A percentile compares a stretch with the other conserved stretches of the same genome.
Conservation (phyloP, 106 monocot species). For the Agapanthus africanus region DNA sequence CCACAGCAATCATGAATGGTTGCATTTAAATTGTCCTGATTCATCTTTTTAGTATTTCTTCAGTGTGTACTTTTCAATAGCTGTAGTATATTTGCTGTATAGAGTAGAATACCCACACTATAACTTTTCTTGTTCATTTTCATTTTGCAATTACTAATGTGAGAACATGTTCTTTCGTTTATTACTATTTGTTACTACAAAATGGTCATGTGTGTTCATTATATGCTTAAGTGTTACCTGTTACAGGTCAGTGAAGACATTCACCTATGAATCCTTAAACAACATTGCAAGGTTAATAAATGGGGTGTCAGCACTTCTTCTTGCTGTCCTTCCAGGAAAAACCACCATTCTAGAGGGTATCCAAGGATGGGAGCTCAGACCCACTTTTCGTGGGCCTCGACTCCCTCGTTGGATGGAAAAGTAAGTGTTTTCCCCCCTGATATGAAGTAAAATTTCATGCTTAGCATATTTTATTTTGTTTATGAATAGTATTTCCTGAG, state of each 20-base stretch:
- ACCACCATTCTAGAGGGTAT: slow-evolving; percentile 78
- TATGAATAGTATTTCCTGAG: background rate
- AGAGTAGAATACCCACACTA: no score
- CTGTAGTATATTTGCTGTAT: no score
- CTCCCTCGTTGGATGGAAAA: slow-evolving; percentile 99
- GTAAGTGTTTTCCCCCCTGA: slow-evolving; percentile 25
- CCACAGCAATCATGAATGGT: no score
- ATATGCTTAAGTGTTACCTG: no score
- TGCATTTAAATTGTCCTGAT: no score
- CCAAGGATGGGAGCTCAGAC: slow-evolving; percentile 91
- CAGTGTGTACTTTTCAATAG: no score
- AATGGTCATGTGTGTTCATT: no score
- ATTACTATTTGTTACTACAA: no score
- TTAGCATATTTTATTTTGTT: background rate
- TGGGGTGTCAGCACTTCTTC: slow-evolving; percentile 81
- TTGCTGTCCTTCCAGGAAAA: slow-evolving; percentile 78
- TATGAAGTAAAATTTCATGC: background rate
- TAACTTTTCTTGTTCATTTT: no score
- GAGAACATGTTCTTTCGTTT: no score
- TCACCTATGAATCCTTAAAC: slow-evolving; percentile 94
- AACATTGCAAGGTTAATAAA: slow-evolving; percentile 91
- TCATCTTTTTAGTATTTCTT: no score
- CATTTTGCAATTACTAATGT: no score
- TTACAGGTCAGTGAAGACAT: slow-evolving; percentile 98
- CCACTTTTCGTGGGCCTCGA: slow-evolving; percentile 82